Conservation (phyloP, 2,329 filamentous ascomycete species). For the Zymoseptoria pseudotritici region DNA sequence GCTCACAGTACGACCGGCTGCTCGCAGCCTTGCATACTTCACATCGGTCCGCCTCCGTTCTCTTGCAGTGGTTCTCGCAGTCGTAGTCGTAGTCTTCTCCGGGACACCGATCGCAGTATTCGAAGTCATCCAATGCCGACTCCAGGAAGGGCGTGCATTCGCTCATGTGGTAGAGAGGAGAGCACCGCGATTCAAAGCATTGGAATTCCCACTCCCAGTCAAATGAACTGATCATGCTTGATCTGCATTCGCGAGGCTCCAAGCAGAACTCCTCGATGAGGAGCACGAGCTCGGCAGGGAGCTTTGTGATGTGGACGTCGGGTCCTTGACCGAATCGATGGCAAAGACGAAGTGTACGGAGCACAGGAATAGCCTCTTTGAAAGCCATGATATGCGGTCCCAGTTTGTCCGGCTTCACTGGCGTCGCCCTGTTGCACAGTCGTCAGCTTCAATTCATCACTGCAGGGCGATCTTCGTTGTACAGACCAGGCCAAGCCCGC, state of each 20-base stretch:
- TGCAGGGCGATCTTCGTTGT: not conserved
- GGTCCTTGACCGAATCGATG: constrained; percentile 16
- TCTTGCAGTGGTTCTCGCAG: not conserved
- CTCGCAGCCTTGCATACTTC: not conserved
- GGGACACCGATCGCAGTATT: not conserved
- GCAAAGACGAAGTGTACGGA: constrained; percentile 13
- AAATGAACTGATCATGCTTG: not conserved
- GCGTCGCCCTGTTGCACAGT: constrained; percentile 5
- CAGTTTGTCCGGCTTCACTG: constrained; percentile 14
- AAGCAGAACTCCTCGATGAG: constrained; percentile 12
- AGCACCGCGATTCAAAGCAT: constrained; percentile 9
- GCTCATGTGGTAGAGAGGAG: constrained; percentile 4
- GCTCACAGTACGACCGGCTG: constrained; percentile 1
- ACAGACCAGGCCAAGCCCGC: constrained; percentile 3
- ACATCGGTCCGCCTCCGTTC: not conserved
- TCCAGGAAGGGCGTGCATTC: not conserved
- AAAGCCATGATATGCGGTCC: constrained; percentile 6
- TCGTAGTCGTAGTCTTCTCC: not conserved
- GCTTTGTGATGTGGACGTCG: constrained; percentile 14
- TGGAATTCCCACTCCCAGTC: constrained; percentile 2
- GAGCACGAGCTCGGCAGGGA: constrained; percentile 16
- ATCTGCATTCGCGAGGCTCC: not conserved
- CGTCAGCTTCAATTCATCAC: too few relatives aligned
- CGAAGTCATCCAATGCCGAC: not conserved
- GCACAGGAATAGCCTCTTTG: constrained; percentile 2